Conservation (phyloP, 495 filamentous ascomycete genomes). For the Aspergillus hancockii region DNA sequence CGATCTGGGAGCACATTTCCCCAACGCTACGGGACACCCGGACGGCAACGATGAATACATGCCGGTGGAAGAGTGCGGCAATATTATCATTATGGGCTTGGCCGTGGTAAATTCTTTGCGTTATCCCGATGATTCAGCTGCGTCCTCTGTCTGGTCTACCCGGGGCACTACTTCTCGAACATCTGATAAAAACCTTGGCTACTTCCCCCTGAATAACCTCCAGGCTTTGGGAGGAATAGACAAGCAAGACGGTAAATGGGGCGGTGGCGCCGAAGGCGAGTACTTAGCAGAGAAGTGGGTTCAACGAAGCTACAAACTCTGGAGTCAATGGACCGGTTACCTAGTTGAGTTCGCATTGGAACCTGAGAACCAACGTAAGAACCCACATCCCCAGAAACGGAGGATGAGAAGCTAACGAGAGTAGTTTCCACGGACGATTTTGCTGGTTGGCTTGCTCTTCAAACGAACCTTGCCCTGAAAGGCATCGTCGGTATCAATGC, state of each 20-base stretch:
- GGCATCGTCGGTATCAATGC: constrained; percentile 94
- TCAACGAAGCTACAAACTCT: constrained; percentile 68
- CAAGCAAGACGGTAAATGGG: constrained; percentile 55
- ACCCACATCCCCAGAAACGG: background rate
- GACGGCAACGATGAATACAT: constrained; percentile 93
- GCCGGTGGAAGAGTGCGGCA: constrained; percentile 95
- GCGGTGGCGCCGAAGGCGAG: constrained; percentile 47
- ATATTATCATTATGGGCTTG: constrained; percentile 94
- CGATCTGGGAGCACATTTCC: constrained; percentile 85
- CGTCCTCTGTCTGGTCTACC: constrained; percentile 52
- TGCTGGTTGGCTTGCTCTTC: constrained; percentile 87
- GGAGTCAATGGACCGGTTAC: constrained; percentile 93
- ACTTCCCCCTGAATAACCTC: constrained; percentile 46
- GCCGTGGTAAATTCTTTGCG: constrained; percentile 78
- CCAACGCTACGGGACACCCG: constrained; percentile 86
- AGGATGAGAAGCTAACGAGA: background rate
- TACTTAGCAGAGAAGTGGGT: constrained; percentile 59
- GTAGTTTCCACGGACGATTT: constrained; percentile 89
- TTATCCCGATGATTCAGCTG: constrained; percentile 61
- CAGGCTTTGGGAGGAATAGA: constrained; percentile 46
- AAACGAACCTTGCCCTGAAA: constrained; percentile 92
- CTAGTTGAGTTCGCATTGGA: constrained; percentile 83
- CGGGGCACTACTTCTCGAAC: constrained; percentile 27
- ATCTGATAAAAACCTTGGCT: constrained; percentile 23
- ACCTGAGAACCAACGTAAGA: constrained; percentile 76